Conservation (phyloP, 78 protist species). For the Salpingoeca rosetta region DNA sequence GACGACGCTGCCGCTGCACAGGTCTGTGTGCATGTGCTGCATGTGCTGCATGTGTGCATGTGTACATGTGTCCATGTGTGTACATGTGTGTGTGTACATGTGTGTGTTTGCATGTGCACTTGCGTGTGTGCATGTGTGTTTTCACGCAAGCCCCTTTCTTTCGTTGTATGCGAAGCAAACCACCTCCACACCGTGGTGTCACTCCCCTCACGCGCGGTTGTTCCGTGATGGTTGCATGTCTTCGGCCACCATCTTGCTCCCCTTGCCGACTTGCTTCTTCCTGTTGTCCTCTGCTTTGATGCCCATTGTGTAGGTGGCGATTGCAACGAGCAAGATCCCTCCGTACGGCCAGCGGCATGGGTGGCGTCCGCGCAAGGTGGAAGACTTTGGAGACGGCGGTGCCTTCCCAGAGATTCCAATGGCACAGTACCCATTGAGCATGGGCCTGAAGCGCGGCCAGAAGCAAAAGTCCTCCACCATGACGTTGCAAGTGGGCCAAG, state of each 20-base stretch:
- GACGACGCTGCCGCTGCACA: not conserved
- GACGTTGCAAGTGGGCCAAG: constrained; percentile 12
- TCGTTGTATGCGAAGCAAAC: not conserved
- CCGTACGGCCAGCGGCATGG: constrained; percentile 39
- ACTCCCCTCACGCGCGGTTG: not conserved
- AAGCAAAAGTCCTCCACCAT: not conserved
- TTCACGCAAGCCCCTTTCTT: not conserved
- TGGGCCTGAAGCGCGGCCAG: constrained; percentile 47
- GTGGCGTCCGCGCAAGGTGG: constrained; percentile 43
- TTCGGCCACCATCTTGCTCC: not conserved
- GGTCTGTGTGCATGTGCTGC: not conserved
- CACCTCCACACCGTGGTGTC: not conserved
- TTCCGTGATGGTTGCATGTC: not conserved
- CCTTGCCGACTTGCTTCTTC: not conserved
- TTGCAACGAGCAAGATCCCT: constrained; percentile 9
- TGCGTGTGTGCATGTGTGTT: not conserved
- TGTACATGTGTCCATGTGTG: not conserved
- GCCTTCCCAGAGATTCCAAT: constrained; percentile 87
- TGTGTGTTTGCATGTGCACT: not conserved
- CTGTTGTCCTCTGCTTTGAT: not conserved
- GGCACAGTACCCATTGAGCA: constrained; percentile 72
- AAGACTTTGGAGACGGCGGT: constrained; percentile 88
- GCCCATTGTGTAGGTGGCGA: not conserved
- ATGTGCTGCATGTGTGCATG: not conserved
- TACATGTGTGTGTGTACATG: not conserved